Base-by-base conservation (phyloP, 495 filamentous ascomycete species). In the Aeminium ludgeri region DNA sequence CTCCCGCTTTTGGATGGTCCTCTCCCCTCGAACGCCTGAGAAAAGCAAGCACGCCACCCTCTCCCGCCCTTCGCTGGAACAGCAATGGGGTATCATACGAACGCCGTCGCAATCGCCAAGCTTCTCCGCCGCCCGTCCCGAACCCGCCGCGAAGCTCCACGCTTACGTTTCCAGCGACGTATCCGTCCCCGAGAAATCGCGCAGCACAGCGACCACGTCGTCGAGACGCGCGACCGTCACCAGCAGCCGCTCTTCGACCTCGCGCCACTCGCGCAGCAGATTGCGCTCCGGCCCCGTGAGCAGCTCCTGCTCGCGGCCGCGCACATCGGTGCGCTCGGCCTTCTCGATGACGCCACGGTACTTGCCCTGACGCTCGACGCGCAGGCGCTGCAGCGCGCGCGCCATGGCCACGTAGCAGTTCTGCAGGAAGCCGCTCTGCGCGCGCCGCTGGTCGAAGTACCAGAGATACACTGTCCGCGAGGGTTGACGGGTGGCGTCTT, bases 331-430 rank as follows among this genome's bases (percentile, higher is more conserved):
- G 10, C 89, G 72, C 55, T 83, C 77, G 0, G 77, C 79, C 48
- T 91, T 76, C 20, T 76, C 69, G 0, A 96, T 59, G 17, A 91
- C 70, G 16, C 70, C 69, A 48, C 70, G 67, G 11, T 76, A 66
- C 38, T 76, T 72, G 8, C 38, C 38, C 18, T 67, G 64, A 18
- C 74, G 69, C 57, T 94, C 83, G 30, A 77, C 72, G 28, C 72
- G 69, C 18, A 82, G 63, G 10, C 82, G 73, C 56, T 93, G 82
- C 37, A 95, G 50, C 32, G 74, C 77, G 30, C 83, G 72, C n/a
- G 80, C 70, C 85, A 96, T 93, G 10, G 76, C 72, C 55, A 86
- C 86, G 64, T 92, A 95, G 8, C 74, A 72, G 42, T 80, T 76
- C 32, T 86, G 73, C 7, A 92, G 57, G 6, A 92, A 54, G 20